Evolutionary conservation across 2,329 filamentous ascomycete species (phyloP).

Genomic region (Apiospora sp.): DNA sequence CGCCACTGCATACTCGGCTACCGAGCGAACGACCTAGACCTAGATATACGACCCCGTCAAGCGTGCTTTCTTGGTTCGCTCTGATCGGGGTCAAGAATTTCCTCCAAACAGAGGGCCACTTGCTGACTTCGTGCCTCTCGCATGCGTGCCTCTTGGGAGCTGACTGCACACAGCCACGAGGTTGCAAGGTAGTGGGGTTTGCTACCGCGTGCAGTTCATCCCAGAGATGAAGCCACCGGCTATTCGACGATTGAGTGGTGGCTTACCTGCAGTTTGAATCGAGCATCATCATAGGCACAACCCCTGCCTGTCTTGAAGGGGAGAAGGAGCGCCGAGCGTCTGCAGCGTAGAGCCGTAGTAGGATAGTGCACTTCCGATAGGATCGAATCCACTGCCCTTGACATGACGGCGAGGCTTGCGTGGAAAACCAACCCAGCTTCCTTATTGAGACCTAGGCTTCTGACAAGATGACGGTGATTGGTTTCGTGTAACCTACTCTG

Average conservation of each 20-base stretch:
- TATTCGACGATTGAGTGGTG: not conserved
- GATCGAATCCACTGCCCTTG: not conserved
- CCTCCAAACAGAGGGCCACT: constrained; percentile 7
- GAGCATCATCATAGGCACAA: not conserved
- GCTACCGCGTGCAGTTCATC: not conserved
- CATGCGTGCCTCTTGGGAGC: not conserved
- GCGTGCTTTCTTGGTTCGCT: not conserved
- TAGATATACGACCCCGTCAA: not conserved
- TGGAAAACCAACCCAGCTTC: not conserved
- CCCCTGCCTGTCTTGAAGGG: not conserved
- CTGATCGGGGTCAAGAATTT: constrained; percentile 6
- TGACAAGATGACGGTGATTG: not conserved
- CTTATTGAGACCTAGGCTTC: not conserved
- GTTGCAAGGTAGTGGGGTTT: not conserved
- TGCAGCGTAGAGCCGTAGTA: not conserved
- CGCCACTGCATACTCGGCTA: constrained; percentile 6
- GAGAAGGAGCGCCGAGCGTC: not conserved
- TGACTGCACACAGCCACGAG: not conserved
- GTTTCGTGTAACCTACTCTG: not conserved
- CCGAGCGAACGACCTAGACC: not conserved
- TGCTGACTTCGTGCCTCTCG: not conserved
- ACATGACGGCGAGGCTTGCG: not conserved
- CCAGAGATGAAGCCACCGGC: not conserved
- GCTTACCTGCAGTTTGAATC: not conserved
- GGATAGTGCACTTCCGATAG: not conserved